Evolutionary conservation across 1,284 basidiomycete genomes (phyloP).

Genomic region (Rhodotorula sp.): DNA sequence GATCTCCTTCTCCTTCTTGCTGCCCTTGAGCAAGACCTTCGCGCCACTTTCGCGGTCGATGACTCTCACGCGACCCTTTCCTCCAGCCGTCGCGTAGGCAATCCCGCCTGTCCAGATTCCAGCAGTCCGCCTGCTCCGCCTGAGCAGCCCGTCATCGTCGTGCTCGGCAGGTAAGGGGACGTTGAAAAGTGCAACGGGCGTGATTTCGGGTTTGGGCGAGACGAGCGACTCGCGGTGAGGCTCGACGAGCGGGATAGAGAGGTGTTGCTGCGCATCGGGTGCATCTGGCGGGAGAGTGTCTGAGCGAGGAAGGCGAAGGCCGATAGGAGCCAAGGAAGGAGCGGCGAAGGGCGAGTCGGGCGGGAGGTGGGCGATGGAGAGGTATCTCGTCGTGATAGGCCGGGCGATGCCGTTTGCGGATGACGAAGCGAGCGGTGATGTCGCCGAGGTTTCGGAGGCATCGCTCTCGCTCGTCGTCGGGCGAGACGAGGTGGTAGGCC

Average conservation of each 20-base stretch:
- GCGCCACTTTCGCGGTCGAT: slow-evolving; percentile 30
- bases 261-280: slow-evolving; percentile 9
- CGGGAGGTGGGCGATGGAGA: slow-evolving; percentile 7
- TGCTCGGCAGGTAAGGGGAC: not conserved
- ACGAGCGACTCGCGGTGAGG: slow-evolving; percentile 19
- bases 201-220: not conserved
- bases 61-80: slow-evolving; percentile 18
- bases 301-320: slow-evolving; percentile 10
- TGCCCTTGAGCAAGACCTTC: slow-evolving; percentile 17
- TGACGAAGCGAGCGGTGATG: not conserved
- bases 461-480: too few relatives aligned
- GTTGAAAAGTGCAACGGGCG: slow-evolving; percentile 26
- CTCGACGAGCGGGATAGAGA: slow-evolving; percentile 10
- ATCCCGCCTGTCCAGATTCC: slow-evolving; percentile 15
- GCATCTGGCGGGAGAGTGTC: not conserved
- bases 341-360: not conserved
- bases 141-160: not conserved
- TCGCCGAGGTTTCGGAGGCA: not conserved
- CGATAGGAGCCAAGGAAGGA: slow-evolving; percentile 7
- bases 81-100: slow-evolving; percentile 15
- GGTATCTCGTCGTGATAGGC: not conserved
- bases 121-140: not conserved
- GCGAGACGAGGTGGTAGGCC: not conserved
- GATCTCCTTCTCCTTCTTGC: not conserved
- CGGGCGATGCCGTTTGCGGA: not conserved